Base-by-base conservation (phyloP, 1,139 yeast species). In the Arxiozyma slooffiae region DNA sequence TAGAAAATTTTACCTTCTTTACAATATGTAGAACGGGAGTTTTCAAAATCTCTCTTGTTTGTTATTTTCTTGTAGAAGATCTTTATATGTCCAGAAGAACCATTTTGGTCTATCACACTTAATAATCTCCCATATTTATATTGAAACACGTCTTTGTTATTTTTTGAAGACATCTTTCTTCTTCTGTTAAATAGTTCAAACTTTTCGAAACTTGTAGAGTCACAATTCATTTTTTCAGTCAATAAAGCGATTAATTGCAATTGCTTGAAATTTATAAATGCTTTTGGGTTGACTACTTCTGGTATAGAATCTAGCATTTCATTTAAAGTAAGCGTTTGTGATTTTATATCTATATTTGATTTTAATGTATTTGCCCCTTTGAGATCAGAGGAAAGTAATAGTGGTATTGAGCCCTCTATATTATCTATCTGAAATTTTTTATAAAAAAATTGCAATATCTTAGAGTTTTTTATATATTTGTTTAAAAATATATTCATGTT, bases 11-110 rank as follows among this genome's bases (percentile, higher is more conserved):
- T 56, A 30, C 57, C 50, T 44, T 60, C 58, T 40, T 56, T 51
- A 34, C 53, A 49, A 48, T 52, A 57, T 16, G 64, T 60, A 34
- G 57, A 53, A 22, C 46, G 48, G 21, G 55, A 51, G 17, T 50
- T 46, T 20, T 45, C 61, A 40, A 70, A 70, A 49, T 68, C 70
- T 39, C 49, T 48, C 3, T 46, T 43, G 8, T 37, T 60, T 66
- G 44, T 61, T 64, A 18, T 70, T 71, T 21, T 73, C 36, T 42
- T 42, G 7, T 72, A 50, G 75, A 78, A 49, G 73, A 76, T 67
- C 64, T 79, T 78, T 34, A 82, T 84, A 0, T 78, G 71, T 30
- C 88, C 88, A 62, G 79, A 82, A 0, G 85, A 73, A 1, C 88
- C 89, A 50, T 76, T 77, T 6, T 30, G 16, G 2, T 88, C 88